Conservation (phyloP, 1,284 basidiomycete genomes). For the Microbotryomycetes sp. region DNA sequence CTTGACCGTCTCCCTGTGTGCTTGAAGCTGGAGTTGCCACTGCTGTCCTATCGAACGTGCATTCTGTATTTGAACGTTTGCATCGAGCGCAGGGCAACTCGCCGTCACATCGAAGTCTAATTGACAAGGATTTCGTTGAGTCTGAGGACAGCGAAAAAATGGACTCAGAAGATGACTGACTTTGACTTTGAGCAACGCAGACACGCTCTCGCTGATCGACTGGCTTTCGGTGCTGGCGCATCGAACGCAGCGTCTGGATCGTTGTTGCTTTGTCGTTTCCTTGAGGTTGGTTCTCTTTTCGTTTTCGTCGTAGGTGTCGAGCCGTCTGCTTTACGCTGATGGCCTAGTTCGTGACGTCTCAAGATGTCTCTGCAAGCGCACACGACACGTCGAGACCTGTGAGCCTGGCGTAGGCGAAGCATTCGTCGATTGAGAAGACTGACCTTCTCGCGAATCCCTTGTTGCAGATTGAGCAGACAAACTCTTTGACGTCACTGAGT, state of each 20-base stretch:
- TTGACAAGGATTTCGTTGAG: background rate
- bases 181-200: slow-evolving; percentile 26
- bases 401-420: too few species aligned
- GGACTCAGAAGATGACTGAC: slow-evolving; percentile 2
- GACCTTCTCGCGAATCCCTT: slow-evolving; percentile 28
- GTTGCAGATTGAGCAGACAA: slow-evolving; percentile 27
- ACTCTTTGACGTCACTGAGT: slow-evolving; percentile 23
- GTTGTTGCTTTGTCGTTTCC: background rate
- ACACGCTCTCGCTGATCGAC: slow-evolving; percentile 24
- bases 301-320: background rate
- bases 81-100: slow-evolving; percentile 28
- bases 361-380: slow-evolving; percentile 27
- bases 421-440: background rate
- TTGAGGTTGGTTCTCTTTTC: background rate
- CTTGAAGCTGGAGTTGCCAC: background rate
- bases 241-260: background rate
- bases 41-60: slow-evolving; percentile 24
- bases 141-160: background rate
- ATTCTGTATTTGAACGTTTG: slow-evolving; percentile 23
- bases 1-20: background rate
- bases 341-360: slow-evolving; percentile 25
- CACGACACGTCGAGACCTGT: background rate
- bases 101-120: slow-evolving; percentile 32
- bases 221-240: slow-evolving; percentile 14
- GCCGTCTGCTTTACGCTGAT: slow-evolving; percentile 18